Base-by-base conservation (phyloP, 2,329 filamentous ascomycete species). In the Arthrobotrys sinensis region DNA sequence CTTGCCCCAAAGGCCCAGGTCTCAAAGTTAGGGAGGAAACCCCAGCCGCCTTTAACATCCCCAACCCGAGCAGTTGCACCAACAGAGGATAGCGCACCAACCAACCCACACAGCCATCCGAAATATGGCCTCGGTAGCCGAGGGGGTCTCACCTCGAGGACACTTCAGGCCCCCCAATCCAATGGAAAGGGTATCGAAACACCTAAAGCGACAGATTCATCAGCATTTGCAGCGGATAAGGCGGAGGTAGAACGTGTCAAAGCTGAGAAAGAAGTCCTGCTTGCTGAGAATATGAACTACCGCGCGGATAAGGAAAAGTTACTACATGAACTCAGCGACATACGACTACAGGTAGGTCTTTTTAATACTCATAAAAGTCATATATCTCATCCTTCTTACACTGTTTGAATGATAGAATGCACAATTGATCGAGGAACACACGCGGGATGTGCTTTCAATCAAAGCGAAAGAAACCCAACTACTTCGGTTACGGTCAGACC, bases 401-500 rank as follows among this genome's bases (percentile, higher is more conserved):
- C 12, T 1, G 28, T 76, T 46, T 57, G 45, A 16, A 38, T 96
- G 97, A 82, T 93, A 97, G 83, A 99, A 99, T 82, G 96, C 96
- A 24, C 92, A 96, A 80, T 87, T 99, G 38, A 99, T 99, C 79
- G 96, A 99, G 85, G 95, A 98, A 82, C 95, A 98, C 84, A 99
- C 96, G 0, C 89, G 95, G 57, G 95, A 99, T 82, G 93, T 97
- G 0, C 87, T 99, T 48, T 96, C 94, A 81, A 96, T 99, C 86
- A 98, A 98, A 84, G 96, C 96, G 12, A 99, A 99, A 85, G 96
- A 99, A 84, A 98, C 96, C 2, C 96, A 99, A 82, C 88, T 99
- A 4, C 95, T 98, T 8, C 91, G 96, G 52, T 94, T 96, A 10
- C 89, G 94, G 68, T 94, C 92, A 80, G 96, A 99, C 82, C 92